These are phyloP conservation scores for Sechiopsis laciniata DNA, from an alignment of 306 rosid genomes.

Conservation along the genomic window DNA sequence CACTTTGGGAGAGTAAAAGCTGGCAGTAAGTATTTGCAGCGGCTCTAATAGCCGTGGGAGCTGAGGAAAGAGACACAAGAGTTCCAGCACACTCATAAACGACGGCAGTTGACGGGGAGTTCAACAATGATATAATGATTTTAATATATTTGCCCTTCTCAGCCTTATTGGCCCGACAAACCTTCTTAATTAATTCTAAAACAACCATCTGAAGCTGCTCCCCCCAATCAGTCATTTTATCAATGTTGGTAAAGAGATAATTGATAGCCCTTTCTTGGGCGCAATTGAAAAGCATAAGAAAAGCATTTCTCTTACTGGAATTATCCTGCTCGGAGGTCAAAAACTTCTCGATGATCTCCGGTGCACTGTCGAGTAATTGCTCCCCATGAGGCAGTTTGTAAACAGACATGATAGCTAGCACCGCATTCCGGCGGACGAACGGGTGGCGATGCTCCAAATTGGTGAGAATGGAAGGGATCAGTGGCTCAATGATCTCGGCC, in stretches of 20 bases:
- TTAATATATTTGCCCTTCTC: constrained; percentile 85
- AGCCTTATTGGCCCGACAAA: constrained; percentile 65
- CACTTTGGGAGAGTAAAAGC: constrained; percentile 82
- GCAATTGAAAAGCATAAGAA: constrained; percentile 85
- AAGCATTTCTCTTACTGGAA: constrained; percentile 82
- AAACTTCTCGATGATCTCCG: constrained; percentile 78
- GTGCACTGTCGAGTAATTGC: constrained; percentile 63
- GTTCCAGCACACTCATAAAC: constrained; percentile 87
- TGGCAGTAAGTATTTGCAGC: constrained; percentile 80
- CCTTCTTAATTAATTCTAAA: constrained; percentile 77
- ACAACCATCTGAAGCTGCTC: constrained; percentile 92
- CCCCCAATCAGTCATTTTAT: constrained; percentile 69
- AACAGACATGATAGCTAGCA: constrained; percentile 74
- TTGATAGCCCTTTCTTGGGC: constrained; percentile 79
- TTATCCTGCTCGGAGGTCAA: constrained; percentile 68
- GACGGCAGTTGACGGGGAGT: constrained; percentile 73
- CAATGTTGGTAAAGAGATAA: constrained; percentile 55
- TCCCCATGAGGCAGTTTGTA: constrained; percentile 83
- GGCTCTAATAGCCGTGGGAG: constrained; percentile 84
- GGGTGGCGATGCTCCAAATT: constrained; percentile 91
- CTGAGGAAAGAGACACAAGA: constrained; percentile 79
- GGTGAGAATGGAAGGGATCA: constrained; percentile 74
- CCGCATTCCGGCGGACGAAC: constrained; percentile 74
- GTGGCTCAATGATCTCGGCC: constrained; percentile 80
- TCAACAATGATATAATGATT: constrained; percentile 63